phyloP scores from a whole-genome alignment of 2,329 filamentous ascomycete genomes.

The Aspergillus texensis region DNA sequence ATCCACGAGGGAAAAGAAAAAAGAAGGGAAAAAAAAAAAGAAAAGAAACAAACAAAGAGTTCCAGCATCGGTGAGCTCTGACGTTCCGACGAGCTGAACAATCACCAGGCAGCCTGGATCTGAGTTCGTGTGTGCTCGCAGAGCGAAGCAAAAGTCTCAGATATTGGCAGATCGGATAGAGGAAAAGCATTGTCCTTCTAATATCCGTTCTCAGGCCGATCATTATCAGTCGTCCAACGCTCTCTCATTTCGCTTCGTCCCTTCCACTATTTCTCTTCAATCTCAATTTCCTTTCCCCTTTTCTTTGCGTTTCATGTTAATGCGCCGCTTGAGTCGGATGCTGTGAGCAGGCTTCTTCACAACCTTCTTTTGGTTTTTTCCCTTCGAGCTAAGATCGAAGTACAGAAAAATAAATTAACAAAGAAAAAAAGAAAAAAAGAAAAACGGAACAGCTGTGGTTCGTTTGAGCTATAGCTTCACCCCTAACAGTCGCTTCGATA shows the following conservation, averaged over 20 bases:
- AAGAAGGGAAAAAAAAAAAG: background rate
- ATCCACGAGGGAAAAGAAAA: background rate
- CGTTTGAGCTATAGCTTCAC: conserved; percentile 11
- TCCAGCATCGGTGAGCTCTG: conserved; percentile 8
- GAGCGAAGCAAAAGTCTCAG: background rate
- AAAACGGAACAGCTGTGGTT: conserved; percentile 15
- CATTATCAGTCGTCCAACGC: conserved; percentile 23
- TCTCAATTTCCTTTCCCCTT: conserved; percentile 22
- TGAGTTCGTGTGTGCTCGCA: background rate
- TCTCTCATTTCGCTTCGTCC: conserved; percentile 18
- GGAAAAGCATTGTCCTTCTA: conserved; percentile 1
- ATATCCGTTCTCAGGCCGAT: conserved; percentile 23
- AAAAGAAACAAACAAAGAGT: background rate
- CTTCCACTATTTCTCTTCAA: conserved; percentile 13
- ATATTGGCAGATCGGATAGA: conserved; percentile 1
- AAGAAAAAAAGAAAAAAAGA: conserved; percentile 16
- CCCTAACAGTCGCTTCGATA: conserved; percentile 12
- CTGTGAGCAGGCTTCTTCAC: conserved; percentile 39
- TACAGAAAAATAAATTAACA: conserved; percentile 9
- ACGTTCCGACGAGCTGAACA: conserved; percentile 1
- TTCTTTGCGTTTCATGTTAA: conserved; percentile 29
- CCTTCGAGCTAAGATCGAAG: background rate
- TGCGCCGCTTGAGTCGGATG: conserved; percentile 40
- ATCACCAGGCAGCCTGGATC: background rate
- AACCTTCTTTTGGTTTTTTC: conserved; percentile 13